These are phyloP conservation scores for Castanea mollissima DNA, from an alignment of 306 rosid genomes.

Conservation along the genomic window DNA sequence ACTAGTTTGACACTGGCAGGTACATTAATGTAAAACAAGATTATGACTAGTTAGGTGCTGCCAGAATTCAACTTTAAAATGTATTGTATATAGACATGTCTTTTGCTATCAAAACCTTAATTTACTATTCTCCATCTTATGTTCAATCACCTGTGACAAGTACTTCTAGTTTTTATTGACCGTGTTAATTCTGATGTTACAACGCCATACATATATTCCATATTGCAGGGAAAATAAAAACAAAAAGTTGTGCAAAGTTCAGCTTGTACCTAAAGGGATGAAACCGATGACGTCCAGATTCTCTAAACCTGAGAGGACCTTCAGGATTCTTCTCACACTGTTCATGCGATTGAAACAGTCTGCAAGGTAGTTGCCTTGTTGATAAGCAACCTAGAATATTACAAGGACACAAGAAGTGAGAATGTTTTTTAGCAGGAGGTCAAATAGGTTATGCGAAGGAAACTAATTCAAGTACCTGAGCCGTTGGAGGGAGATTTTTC, in stretches of 20 bases:
- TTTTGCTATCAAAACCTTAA: neutral
- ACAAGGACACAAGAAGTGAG: neutral
- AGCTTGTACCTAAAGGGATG: conserved; percentile 73
- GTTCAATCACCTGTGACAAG: no score
- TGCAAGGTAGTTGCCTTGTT: conserved; percentile 86
- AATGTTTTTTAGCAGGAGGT: neutral
- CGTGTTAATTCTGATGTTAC: no score
- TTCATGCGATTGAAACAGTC: conserved; percentile 78
- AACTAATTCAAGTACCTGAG: conserved; percentile 53
- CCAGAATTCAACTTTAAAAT: no score
- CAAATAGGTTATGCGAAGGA: conserved; percentile 8
- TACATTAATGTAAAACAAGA: no score
- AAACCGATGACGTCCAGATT: conserved; percentile 88
- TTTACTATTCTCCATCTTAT: neutral
- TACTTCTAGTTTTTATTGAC: no score
- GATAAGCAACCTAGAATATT: conserved; percentile 77
- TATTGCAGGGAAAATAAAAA: neutral
- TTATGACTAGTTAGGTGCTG: no score
- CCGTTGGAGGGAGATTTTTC: conserved; percentile 97
- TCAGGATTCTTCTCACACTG: conserved; percentile 70
- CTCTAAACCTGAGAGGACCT: conserved; percentile 95
- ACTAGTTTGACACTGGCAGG: no score
- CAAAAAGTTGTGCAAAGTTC: neutral
- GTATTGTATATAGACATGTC: neutral
- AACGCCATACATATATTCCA: neutral